These are phyloP conservation scores for Pseudognaphalium luteoalbum DNA, from an alignment of 129 eudicot genomes.

Conservation along the genomic window DNA sequence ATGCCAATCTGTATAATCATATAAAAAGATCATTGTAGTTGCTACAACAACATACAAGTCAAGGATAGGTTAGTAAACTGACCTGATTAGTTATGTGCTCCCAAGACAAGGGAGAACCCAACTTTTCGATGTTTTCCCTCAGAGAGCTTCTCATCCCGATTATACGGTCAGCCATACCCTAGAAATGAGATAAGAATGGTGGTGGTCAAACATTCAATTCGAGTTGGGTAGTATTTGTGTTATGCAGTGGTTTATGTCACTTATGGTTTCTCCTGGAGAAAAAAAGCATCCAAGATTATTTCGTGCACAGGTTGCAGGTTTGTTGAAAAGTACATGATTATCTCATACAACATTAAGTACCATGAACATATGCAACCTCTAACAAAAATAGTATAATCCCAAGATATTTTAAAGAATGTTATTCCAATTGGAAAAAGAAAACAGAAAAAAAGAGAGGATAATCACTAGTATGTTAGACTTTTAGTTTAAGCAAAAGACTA, in stretches of 20 bases:
- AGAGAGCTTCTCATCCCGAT: constrained; percentile 92
- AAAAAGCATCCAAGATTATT: neutral
- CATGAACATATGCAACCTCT: neutral
- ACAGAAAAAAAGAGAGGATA: neutral
- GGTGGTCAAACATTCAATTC: neutral
- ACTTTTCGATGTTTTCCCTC: constrained; percentile 72
- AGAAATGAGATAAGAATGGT: neutral
- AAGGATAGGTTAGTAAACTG: neutral
- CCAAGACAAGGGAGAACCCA: constrained; percentile 91
- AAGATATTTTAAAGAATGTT: no score
- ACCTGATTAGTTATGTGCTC: constrained; percentile 97
- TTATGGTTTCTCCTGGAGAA: neutral
- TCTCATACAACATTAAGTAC: neutral
- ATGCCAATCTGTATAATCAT: constrained; percentile 83
- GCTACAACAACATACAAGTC: neutral
- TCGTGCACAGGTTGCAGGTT: neutral
- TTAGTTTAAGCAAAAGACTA: neutral
- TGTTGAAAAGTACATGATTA: neutral
- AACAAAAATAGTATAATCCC: neutral
- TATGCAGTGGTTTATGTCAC: neutral
- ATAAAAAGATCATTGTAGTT: constrained; percentile 2
- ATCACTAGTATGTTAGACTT: neutral
- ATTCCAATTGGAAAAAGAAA: neutral
- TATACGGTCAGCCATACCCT: constrained; percentile 98
- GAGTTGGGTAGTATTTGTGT: neutral